A percentile compares a stretch with the other conserved stretches of the same genome.
Conservation (phyloP, 1,139 yeast genomes). For the Nakaseomyces kungkrabaensis region DNA sequence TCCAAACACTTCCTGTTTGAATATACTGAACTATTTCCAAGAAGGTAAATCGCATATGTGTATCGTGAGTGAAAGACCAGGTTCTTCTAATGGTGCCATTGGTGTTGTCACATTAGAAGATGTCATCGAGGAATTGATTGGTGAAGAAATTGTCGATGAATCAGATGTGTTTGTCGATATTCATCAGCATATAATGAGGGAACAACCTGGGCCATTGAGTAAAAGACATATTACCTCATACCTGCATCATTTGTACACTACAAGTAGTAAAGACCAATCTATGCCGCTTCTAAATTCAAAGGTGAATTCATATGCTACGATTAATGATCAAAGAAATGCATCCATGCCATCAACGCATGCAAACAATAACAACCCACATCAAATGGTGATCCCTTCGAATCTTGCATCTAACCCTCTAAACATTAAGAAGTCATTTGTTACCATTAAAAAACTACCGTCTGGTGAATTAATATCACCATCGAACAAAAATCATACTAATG, state of each 20-base stretch:
- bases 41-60: conserved; percentile 98
- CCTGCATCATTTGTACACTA: conserved; percentile 43
- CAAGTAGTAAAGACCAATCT: conserved; percentile 7
- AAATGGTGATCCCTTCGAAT: conserved; percentile 42
- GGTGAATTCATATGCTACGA: neutral
- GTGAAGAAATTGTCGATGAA: conserved; percentile 96
- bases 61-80: conserved; percentile 79
- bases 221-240: conserved; percentile 63
- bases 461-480: conserved; percentile 8
- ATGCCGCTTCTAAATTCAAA: neutral
- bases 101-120: conserved; percentile 94
- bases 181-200: conserved; percentile 73
- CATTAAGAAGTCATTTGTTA: conserved; percentile 60
- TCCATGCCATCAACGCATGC: neutral
- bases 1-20: conserved; percentile 83
- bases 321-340: neutral
- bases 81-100: conserved; percentile 75
- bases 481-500: neutral
- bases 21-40: conserved; percentile 89
- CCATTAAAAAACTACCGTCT: conserved; percentile 47
- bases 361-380: neutral
- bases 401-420: conserved; percentile 75
- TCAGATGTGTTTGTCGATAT: conserved; percentile 92
- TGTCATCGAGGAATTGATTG: conserved; percentile 93
- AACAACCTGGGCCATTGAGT: conserved; percentile 76